A percentile compares a stretch with the other conserved stretches of the same genome.
These are phyloP conservation scores for Penicillium riverlandense DNA, from an alignment of 495 filamentous ascomycete genomes.

Conservation along the genomic window DNA sequence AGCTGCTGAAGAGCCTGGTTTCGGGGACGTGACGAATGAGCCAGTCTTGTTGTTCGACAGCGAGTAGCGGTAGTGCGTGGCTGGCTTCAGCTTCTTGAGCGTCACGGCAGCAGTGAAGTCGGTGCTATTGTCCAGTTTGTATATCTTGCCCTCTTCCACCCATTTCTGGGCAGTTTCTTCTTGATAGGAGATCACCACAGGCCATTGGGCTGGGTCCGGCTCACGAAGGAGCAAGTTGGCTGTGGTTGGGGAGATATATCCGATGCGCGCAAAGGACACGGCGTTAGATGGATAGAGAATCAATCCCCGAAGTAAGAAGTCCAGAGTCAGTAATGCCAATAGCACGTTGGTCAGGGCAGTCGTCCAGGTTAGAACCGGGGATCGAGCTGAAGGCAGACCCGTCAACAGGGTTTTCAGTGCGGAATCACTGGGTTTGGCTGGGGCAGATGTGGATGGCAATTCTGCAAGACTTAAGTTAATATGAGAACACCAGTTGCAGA, in stretches of 20 bases:
- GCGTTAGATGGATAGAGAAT: constrained; percentile 62
- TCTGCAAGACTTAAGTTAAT: not conserved
- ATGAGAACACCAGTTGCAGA: not conserved
- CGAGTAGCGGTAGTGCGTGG: constrained; percentile 70
- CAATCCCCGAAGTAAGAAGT: constrained; percentile 65
- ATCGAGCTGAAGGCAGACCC: constrained; percentile 62
- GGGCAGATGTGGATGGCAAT: not conserved
- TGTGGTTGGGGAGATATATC: constrained; percentile 73
- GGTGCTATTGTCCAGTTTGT: constrained; percentile 61
- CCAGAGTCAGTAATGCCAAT: constrained; percentile 58
- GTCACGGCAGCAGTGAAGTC: constrained; percentile 70
- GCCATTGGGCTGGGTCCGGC: constrained; percentile 65
- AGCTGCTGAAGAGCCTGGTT: constrained; percentile 50
- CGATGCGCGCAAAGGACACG: constrained; percentile 74
- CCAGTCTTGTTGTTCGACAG: constrained; percentile 80
- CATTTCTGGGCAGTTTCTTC: constrained; percentile 38
- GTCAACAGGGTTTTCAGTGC: constrained; percentile 58
- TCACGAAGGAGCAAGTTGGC: constrained; percentile 82
- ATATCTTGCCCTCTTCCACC: constrained; percentile 58
- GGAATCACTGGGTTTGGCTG: constrained; percentile 15
- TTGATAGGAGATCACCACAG: constrained; percentile 61
- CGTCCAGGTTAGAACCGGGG: constrained; percentile 46
- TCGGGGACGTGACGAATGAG: constrained; percentile 65
- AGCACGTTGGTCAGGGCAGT: constrained; percentile 65
- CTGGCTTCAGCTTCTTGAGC: constrained; percentile 45